Percentiles rank a stretch among this genome's conserved stretches.
Evolutionary conservation across 2,329 filamentous ascomycete species (phyloP).

Genomic region (Ceratocystiopsis brevicomis): DNA sequence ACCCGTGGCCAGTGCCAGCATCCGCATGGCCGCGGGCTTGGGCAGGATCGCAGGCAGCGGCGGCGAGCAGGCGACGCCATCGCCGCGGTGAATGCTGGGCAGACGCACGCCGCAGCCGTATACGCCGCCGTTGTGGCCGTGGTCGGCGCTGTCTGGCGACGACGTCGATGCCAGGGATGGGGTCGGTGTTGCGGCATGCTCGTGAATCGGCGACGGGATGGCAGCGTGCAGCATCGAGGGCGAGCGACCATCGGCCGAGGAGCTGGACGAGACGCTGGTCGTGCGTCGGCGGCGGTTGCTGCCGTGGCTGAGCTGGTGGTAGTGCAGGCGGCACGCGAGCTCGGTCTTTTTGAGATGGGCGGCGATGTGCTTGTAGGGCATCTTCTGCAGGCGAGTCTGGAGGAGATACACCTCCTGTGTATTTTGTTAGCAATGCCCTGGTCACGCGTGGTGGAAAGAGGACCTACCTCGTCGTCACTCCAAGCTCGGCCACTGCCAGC

Average conservation of each 20-base stretch:
- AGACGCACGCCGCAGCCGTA: not conserved
- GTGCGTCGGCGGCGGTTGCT: conserved; percentile 64
- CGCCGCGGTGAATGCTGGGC: conserved; percentile 12
- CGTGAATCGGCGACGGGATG: conserved; percentile 31
- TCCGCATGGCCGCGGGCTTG: conserved; percentile 35
- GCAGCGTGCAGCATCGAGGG: conserved; percentile 28
- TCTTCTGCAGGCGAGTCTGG: conserved; percentile 68
- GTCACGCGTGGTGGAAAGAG: too few species aligned
- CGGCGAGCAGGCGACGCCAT: conserved; percentile 23
- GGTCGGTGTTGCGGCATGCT: conserved; percentile 25
- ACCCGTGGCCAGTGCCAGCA: conserved; percentile 19
- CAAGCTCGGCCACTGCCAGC: conserved; percentile 63
- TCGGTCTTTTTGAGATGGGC: conserved; percentile 75
- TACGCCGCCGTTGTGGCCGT: conserved; percentile 13
- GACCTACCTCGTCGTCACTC: conserved; percentile 65
- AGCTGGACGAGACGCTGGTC: conserved; percentile 47
- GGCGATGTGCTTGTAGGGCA: conserved; percentile 82
- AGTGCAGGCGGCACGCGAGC: conserved; percentile 70
- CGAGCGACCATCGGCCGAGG: conserved; percentile 33
- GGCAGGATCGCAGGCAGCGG: conserved; percentile 44
- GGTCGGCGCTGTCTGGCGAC: conserved; percentile 25
- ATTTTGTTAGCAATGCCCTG: conserved; percentile 44
- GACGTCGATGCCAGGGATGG: conserved; percentile 24
- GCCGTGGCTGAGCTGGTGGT: conserved; percentile 68
- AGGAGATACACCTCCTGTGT: conserved; percentile 62